phyloP scores from a whole-genome alignment of 2,329 filamentous ascomycete genomes.

The Periglandula ipomoeae region DNA sequence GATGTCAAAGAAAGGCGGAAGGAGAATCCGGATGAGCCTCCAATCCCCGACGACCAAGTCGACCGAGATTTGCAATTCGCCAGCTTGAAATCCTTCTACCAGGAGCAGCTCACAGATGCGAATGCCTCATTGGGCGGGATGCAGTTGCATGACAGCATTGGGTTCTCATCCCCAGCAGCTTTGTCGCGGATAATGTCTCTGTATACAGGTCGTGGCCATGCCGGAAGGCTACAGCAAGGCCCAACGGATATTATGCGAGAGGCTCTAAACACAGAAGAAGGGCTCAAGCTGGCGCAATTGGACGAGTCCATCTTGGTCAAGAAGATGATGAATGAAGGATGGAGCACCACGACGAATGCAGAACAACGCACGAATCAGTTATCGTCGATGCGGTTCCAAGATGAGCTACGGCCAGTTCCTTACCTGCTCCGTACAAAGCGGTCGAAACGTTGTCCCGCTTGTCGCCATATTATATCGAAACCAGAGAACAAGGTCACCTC shows the following conservation, averaged over 20 bases:
- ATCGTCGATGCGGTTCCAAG: constrained; percentile 53
- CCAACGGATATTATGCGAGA: constrained; percentile 73
- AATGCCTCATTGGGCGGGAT: constrained; percentile 42
- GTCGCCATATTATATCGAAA: constrained; percentile 90
- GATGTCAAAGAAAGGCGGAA: constrained; percentile 44
- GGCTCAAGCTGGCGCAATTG: constrained; percentile 53
- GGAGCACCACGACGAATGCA: constrained; percentile 49
- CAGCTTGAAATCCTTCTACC: constrained; percentile 72
- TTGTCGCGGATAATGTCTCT: constrained; percentile 85
- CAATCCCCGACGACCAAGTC: constrained; percentile 35
- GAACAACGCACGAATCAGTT: constrained; percentile 41
- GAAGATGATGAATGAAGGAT: constrained; percentile 49
- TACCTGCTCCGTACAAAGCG: constrained; percentile 83
- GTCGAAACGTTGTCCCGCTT: constrained; percentile 84
- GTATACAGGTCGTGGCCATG: constrained; percentile 60
- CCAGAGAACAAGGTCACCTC: constrained; percentile 85
- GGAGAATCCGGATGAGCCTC: constrained; percentile 29
- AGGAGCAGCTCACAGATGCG: constrained; percentile 61
- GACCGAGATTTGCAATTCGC: constrained; percentile 64
- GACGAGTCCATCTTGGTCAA: constrained; percentile 55
- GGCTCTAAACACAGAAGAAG: constrained; percentile 61
- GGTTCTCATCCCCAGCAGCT: constrained; percentile 68
- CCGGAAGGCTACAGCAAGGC: constrained; percentile 55
- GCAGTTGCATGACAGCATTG: constrained; percentile 29
- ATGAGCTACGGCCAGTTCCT: constrained; percentile 72